Evolutionary conservation across 1,139 yeast genomes (phyloP), one percentile per base, ranked within the genome.

Genomic region (Saccharomycopsis crataegensis): DNA sequence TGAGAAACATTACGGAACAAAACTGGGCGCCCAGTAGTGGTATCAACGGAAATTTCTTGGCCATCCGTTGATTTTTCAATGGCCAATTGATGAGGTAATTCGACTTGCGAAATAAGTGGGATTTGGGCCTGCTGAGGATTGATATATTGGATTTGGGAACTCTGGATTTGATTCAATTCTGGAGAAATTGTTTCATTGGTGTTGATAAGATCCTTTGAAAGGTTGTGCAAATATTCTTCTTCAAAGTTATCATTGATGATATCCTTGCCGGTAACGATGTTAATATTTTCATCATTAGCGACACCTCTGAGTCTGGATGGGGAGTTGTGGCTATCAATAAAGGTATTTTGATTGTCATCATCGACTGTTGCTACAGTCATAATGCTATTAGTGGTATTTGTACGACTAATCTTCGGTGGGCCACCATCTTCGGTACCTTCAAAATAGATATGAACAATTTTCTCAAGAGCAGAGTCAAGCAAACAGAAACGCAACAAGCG

Each of bases 31-130:
- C 94, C 94, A 0, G 93, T 85, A 36, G 76, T 70, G 54, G 80
- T 75, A 68, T 85, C 93, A 57, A 85, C 74, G 0, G 89, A 82
- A 7, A 76, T 73, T 50, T 69, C 70, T 49, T 68, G 70, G 40
- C 85, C 86, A 54, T 77, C 78, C 8, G 78, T 77, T 22, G 78
- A 73, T 0, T 79, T 72, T 49, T 80, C 86, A 40, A 76, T 71
- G 3, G 85, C 90, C 66, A 84, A 87, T 62, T 78, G 79, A 68
- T 84, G 93, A 1, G 91, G 91, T 56, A 74, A 72, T 52, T 77
- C 64, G 6, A 51, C 46, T 28, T 51, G 52, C 5, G 49, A 45
- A 31, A 54, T 55, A 8, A 47, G 37, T 28, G 43, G 52, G 12
- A 46, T 38, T 7, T 31, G 45, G 16, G 51, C 51, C n/a, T 49